A percentile compares a stretch with the other conserved stretches of the same genome.
Conservation (phyloP, 2,329 filamentous ascomycete species). For the Trichoderma citrinoviride region DNA sequence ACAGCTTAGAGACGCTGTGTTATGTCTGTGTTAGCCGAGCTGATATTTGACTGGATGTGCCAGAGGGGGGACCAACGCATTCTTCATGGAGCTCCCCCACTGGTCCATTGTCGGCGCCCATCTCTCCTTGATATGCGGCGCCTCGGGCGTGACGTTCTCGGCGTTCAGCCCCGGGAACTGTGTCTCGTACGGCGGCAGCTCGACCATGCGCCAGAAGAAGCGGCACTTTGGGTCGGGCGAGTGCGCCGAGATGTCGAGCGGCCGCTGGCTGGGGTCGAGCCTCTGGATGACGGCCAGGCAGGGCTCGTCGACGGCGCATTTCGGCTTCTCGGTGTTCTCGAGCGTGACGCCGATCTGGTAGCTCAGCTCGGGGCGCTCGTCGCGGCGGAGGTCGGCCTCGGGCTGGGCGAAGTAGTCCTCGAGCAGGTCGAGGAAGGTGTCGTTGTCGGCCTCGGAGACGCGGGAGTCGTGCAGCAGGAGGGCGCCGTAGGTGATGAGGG, state of each 20-base stretch:
- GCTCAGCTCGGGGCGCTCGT: constrained; percentile 57
- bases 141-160: constrained; percentile 53
- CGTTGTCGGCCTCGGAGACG: constrained; percentile 55
- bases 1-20: constrained; percentile 54
- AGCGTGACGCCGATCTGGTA: constrained; percentile 63
- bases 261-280: constrained; percentile 53
- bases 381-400: constrained; percentile 42
- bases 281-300: constrained; percentile 56
- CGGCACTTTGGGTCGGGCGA: constrained; percentile 60
- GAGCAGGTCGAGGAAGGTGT: constrained; percentile 58
- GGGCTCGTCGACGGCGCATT: constrained; percentile 61
- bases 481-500: constrained; percentile 59
- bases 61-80: constrained; percentile 40
- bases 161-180: constrained; percentile 56
- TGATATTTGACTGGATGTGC: not conserved
- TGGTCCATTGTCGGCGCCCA: constrained; percentile 56
- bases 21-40: not conserved
- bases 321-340: constrained; percentile 62
- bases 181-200: constrained; percentile 53
- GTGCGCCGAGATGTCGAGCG: constrained; percentile 56
- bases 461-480: constrained; percentile 60
- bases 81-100: constrained; percentile 61
- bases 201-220: constrained; percentile 62
- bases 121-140: constrained; percentile 46
- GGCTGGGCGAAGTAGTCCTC: constrained; percentile 64